Base-by-base conservation (phyloP, 2,329 filamentous ascomycete genomes). In the Diaporthe destruens region DNA sequence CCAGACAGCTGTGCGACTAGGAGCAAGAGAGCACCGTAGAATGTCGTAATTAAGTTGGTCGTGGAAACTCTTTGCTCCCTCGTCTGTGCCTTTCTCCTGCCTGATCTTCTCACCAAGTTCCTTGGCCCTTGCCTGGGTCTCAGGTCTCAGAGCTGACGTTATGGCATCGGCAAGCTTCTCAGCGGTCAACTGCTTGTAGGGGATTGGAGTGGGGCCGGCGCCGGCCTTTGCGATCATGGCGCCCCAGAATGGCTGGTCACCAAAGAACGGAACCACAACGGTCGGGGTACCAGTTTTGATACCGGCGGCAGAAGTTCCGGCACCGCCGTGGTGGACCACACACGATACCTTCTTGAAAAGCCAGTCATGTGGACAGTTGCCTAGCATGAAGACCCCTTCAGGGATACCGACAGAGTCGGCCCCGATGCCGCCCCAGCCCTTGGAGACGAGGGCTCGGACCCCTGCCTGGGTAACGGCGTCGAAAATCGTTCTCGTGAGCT, bases 341-440 rank as follows among this genome's bases (percentile, higher is more conserved):
- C 90, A 92, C 0, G 93, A 92, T 0, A 97, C 94, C 49, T 88
- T 91, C 75, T 94, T 87, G 81, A 97, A 97, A 0, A 97, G 83
- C 94, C 94, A 97, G 82, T 97, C 95, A 75, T 97, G 95, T 1
- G 94, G 94, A 56, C 92, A 91, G 77, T 96, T 96, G 14, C 93
- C 94, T 49, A 97, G 86, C 90, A 97, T 94, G 79, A 93, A 94
- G 1, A 97, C 90, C 5, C 90, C 90, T 2, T 94, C 90, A 0
- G 94, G 94, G n/a, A 94, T 82, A 1, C 88, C 88, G 4, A 93
- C 80, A 42, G 90, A 85, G 77, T 94, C 92, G 0, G 89, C 92
- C 39, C 94, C 94, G 9, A 97, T 85, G 0, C 94, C 94, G 63
- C 94, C 94, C 95, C 94, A 97, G 20, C 94, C 95, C 78, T 96